Conservation (phyloP, 345 rosid genomes). For the Sapria himalayana region DNA sequence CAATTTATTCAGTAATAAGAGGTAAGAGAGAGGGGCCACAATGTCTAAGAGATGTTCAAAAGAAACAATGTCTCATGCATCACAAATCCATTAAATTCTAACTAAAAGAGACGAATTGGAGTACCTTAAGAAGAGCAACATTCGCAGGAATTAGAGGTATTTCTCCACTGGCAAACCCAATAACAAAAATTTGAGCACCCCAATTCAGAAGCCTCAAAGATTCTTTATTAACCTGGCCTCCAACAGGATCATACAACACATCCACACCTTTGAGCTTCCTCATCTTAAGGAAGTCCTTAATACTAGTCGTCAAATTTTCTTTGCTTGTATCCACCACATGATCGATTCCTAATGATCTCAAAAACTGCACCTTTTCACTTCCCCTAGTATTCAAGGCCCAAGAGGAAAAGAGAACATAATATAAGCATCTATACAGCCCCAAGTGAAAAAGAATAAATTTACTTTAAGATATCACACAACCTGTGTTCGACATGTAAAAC, state of each 20-base stretch:
- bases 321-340: slow-evolving; percentile 54
- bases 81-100: too few species aligned
- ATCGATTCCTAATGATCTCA: slow-evolving; percentile 68
- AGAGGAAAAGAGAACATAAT: too few species aligned
- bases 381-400: slow-evolving; percentile 23
- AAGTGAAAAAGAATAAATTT: too few species aligned
- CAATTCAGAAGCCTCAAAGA: slow-evolving; percentile 65
- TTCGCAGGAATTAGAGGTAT: slow-evolving; percentile 67
- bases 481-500: too few species aligned
- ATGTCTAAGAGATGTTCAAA: too few species aligned
- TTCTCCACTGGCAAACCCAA: slow-evolving; percentile 89
- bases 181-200: slow-evolving; percentile 83
- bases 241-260: slow-evolving; percentile 79
- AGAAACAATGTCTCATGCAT: too few species aligned
- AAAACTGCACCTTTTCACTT: slow-evolving; percentile 39
- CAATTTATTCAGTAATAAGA: not conserved
- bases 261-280: slow-evolving; percentile 72
- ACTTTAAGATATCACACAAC: too few species aligned
- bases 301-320: slow-evolving; percentile 43
- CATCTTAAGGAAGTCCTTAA: slow-evolving; percentile 50
- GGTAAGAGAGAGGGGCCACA: not conserved
- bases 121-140: slow-evolving; percentile 82
- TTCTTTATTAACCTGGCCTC: slow-evolving; percentile 60
- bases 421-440: too few species aligned
- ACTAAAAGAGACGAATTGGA: too few species aligned